phyloP scores from a whole-genome alignment of 1,284 basidiomycete species.

The Laetiporus sulphureus region DNA sequence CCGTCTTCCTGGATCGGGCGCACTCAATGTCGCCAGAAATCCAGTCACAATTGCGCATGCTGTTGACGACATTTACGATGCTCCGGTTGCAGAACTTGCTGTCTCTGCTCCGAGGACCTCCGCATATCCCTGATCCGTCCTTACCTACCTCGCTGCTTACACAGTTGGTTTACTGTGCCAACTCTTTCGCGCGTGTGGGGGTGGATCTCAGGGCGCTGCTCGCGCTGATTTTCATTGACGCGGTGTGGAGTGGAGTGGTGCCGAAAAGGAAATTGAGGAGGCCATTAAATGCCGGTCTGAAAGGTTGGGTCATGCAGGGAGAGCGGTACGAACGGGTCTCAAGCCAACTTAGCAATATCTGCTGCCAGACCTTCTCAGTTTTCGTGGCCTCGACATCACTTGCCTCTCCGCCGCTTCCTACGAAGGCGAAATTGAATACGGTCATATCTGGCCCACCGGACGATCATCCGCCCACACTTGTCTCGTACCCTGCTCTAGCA shows the following conservation, averaged over 20 bases:
- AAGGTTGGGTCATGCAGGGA: no score
- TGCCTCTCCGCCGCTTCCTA: no score
- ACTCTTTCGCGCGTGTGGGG: slow-evolving; percentile 89
- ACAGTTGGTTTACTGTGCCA: slow-evolving; percentile 87
- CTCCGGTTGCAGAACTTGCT: slow-evolving; percentile 52
- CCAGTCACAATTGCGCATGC: slow-evolving; percentile 31
- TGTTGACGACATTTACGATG: slow-evolving; percentile 50
- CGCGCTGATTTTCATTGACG: slow-evolving; percentile 53
- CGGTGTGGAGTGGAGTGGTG: slow-evolving; percentile 42
- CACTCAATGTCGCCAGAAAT: slow-evolving; percentile 14
- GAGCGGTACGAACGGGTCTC: no score
- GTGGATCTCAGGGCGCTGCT: slow-evolving; percentile 74
- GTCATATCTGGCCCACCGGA: no score
- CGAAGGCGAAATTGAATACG: no score
- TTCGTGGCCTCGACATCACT: no score
- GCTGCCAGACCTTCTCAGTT: no score
- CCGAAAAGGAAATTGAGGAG: slow-evolving; percentile 35
- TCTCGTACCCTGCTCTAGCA: no score
- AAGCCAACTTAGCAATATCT: no score
- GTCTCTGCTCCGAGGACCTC: slow-evolving; percentile 46
- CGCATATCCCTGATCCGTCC: slow-evolving; percentile 49
- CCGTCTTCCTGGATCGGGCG: slow-evolving; percentile 77
- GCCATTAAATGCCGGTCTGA: slow-evolving; percentile 22
- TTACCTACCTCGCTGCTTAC: slow-evolving; percentile 81
- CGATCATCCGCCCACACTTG: no score